Conservation (phyloP, 2,329 filamentous ascomycete species). For the Claviceps purpurea region DNA sequence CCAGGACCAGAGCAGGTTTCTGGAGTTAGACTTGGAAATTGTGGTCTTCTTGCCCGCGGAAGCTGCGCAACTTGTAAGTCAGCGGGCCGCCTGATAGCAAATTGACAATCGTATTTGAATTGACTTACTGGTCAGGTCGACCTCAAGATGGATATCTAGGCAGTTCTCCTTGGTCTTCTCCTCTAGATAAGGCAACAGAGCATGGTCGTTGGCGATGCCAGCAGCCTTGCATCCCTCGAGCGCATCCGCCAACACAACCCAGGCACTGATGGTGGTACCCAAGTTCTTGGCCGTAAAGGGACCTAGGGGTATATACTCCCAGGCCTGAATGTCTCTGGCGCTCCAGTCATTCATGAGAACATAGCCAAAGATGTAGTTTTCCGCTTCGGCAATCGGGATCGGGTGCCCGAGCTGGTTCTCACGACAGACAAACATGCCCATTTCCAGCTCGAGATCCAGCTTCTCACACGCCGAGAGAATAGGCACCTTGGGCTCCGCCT, state of each 20-base stretch:
- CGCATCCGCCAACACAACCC: conserved; percentile 49
- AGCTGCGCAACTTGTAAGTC: conserved; percentile 10
- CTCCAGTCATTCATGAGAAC: conserved; percentile 54
- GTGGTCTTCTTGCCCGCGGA: conserved; percentile 18
- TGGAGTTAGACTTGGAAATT: conserved; percentile 22
- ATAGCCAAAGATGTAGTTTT: conserved; percentile 57
- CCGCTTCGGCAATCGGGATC: conserved; percentile 51
- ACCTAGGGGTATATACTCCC: conserved; percentile 49
- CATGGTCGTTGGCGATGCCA: conserved; percentile 19
- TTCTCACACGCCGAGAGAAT: conserved; percentile 46
- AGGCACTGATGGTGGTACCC: conserved; percentile 46
- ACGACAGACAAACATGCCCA: conserved; percentile 61
- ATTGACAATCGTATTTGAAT: background rate
- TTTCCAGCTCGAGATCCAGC: conserved; percentile 66
- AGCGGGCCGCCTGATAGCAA: background rate
- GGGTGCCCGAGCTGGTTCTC: conserved; percentile 54
- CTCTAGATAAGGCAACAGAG: conserved; percentile 32
- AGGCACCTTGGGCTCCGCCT: conserved; percentile 37
- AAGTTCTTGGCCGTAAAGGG: conserved; percentile 51
- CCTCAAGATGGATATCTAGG: conserved; percentile 24
- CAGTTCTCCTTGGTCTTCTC: conserved; percentile 33
- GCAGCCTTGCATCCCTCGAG: conserved; percentile 21
- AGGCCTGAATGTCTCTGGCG: conserved; percentile 46
- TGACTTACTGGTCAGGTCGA: conserved; percentile 25
- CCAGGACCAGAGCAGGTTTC: conserved; percentile 60